A percentile compares a stretch with the other conserved stretches of the same genome.
Conservation (phyloP, 192 early-diverging fungal species). For the Backusella tuberculispora region DNA sequence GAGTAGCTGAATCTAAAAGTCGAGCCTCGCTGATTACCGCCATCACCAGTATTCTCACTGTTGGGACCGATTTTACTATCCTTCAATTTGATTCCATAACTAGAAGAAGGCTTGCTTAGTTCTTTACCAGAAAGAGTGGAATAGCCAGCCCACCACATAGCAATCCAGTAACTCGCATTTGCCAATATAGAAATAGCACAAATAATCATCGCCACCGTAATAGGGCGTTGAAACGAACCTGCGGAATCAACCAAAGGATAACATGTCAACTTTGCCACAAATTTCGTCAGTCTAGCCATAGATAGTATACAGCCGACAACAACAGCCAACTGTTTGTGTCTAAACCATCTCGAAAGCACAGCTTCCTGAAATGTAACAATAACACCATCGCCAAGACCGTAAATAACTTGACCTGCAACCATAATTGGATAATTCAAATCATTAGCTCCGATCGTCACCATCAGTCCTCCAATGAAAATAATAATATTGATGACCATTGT, state of each 20-base stretch:
- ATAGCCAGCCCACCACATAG: constrained; percentile 40
- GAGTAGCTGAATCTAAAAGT: constrained; percentile 1
- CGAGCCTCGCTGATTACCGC: not conserved
- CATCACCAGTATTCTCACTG: too few relatives aligned
- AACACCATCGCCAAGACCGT: constrained; percentile 69
- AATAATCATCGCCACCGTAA: constrained; percentile 51
- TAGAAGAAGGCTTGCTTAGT: not conserved
- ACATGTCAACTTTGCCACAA: constrained; percentile 64
- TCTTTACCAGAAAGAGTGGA: constrained; percentile 14
- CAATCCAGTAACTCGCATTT: constrained; percentile 50
- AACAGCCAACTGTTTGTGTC: constrained; percentile 64
- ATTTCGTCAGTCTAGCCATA: constrained; percentile 67
- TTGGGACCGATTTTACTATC: not conserved
- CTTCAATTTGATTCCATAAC: constrained; percentile 5
- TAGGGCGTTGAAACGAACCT: constrained; percentile 38
- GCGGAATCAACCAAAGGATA: constrained; percentile 58
- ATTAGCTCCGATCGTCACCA: constrained; percentile 52
- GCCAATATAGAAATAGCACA: constrained; percentile 52
- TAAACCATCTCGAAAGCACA: constrained; percentile 75
- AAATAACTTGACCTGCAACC: constrained; percentile 58
- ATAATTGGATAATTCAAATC: constrained; percentile 51
- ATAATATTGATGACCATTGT: constrained; percentile 54
- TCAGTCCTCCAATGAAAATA: constrained; percentile 56
- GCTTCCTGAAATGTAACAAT: constrained; percentile 79
- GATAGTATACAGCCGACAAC: constrained; percentile 69